phyloP scores from a whole-genome alignment of 257 asterid species.

The Cordia subcordata region DNA sequence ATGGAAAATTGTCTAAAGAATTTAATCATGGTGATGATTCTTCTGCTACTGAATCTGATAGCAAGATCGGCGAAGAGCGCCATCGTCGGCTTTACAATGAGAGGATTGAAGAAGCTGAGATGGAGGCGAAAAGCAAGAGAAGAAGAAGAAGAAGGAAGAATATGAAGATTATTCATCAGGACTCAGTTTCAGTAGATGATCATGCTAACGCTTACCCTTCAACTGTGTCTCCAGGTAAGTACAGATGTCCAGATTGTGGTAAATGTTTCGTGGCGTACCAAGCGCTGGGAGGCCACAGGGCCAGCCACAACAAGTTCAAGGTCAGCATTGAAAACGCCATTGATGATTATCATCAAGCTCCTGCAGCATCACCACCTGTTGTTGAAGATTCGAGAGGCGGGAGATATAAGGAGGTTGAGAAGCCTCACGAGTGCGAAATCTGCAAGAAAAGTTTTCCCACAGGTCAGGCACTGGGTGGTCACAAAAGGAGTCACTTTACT shows the following conservation, averaged over 20 bases:
- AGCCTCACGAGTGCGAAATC: slow-evolving; percentile 11
- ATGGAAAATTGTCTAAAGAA: background rate
- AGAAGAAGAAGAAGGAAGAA: background rate
- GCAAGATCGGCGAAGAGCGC: background rate
- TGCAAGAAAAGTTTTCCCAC: slow-evolving; percentile 22
- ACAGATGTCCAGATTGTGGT: slow-evolving; percentile 26
- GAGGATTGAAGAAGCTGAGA: background rate
- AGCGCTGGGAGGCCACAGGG: slow-evolving; percentile 60
- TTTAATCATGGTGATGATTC: background rate
- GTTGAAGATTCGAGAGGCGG: background rate
- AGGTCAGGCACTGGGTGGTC: slow-evolving; percentile 40
- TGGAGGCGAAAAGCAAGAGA: background rate
- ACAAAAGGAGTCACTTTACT: slow-evolving; percentile 25
- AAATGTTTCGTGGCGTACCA: slow-evolving; percentile 28
- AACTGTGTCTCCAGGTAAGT: too few relatives aligned
- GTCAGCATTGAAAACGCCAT: slow-evolving; percentile 19
- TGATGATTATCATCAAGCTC: slow-evolving; percentile 4
- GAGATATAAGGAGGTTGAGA: background rate
- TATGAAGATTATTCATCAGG: background rate
- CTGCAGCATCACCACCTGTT: background rate
- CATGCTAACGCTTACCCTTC: too few relatives aligned
- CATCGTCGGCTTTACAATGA: background rate
- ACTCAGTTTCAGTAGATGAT: background rate
- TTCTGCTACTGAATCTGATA: slow-evolving; percentile 2
- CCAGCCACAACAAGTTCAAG: slow-evolving; percentile 51